Conservation (phyloP, 2,329 filamentous ascomycete species). For the Aspergillus arachidicola region DNA sequence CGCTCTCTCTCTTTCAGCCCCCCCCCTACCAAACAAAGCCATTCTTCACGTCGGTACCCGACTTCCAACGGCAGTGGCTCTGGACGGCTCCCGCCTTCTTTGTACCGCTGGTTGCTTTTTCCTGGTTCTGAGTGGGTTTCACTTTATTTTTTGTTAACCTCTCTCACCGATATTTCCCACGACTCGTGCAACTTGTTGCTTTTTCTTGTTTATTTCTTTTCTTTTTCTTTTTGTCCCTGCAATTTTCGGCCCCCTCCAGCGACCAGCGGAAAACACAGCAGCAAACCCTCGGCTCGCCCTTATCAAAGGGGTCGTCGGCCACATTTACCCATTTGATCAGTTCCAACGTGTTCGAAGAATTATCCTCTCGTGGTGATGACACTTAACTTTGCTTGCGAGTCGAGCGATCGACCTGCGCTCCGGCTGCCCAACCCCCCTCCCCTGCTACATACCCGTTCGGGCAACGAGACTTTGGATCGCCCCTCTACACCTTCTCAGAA, state of each 20-base stretch:
- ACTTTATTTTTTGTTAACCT: not conserved
- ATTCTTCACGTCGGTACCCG: constrained; percentile 12
- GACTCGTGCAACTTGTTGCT: constrained; percentile 11
- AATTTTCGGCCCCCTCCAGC: constrained; percentile 1
- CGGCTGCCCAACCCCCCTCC: constrained; percentile 50
- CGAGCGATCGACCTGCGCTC: constrained; percentile 37
- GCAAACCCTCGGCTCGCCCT: constrained; percentile 10
- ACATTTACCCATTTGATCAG: constrained; percentile 1
- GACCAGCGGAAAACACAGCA: not conserved
- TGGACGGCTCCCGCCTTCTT: not conserved
- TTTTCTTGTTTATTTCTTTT: constrained; percentile 4
- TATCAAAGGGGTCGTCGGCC: constrained; percentile 8
- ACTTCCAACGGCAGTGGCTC: constrained; percentile 9
- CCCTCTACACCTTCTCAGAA: constrained; percentile 48
- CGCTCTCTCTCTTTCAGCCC: not conserved
- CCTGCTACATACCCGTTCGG: constrained; percentile 51
- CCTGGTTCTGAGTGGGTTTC: not conserved
- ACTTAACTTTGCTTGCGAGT: constrained; percentile 35
- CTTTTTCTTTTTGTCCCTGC: constrained; percentile 6
- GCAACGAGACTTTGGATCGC: constrained; percentile 50
- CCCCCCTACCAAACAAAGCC: constrained; percentile 17
- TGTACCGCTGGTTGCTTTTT: constrained; percentile 8
- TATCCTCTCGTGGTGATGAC: constrained; percentile 33
- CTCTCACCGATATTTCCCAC: constrained; percentile 6
- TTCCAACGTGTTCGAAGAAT: not conserved